A percentile compares a stretch with the other conserved stretches of the same genome.
phyloP scores from a whole-genome alignment of 2,329 filamentous ascomycete genomes.

The Calonectria henricotiae region DNA sequence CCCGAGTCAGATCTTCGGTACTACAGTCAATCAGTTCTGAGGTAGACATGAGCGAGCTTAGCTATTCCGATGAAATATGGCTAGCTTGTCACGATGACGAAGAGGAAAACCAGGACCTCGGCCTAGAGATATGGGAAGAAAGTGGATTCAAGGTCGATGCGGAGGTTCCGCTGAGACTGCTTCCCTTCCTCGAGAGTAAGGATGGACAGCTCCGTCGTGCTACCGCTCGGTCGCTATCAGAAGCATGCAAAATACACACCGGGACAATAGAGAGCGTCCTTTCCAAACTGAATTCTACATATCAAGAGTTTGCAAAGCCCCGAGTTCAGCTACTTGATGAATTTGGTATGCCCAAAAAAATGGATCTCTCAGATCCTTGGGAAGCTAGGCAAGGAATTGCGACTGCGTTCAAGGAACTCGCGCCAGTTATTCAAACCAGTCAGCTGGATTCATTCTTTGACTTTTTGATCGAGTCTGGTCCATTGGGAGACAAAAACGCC shows the following conservation, averaged over 20 bases:
- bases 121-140: slow-evolving; percentile 94
- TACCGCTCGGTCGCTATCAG: slow-evolving; percentile 85
- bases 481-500: slow-evolving; percentile 86
- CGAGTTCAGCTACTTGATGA: slow-evolving; percentile 89
- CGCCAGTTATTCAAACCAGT: slow-evolving; percentile 77
- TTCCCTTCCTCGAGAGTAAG: slow-evolving; percentile 85
- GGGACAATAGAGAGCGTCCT: slow-evolving; percentile 76
- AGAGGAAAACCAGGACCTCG: slow-evolving; percentile 88
- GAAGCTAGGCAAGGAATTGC: slow-evolving; percentile 92
- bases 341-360: slow-evolving; percentile 94
- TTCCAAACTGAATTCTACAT: slow-evolving; percentile 77
- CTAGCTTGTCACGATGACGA: slow-evolving; percentile 93
- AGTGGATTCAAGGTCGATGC: slow-evolving; percentile 82
- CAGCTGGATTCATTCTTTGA: slow-evolving; percentile 84
- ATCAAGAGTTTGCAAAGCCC: slow-evolving; percentile 86
- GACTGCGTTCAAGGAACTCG: slow-evolving; percentile 87
- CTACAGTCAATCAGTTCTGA: slow-evolving; percentile 93
- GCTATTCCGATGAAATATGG: slow-evolving; percentile 94
- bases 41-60: slow-evolving; percentile 89
- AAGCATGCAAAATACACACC: slow-evolving; percentile 76
- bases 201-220: slow-evolving; percentile 89
- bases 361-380: slow-evolving; percentile 91
- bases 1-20: slow-evolving; percentile 85
- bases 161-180: slow-evolving; percentile 77
- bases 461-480: slow-evolving; percentile 89